Base-by-base conservation (phyloP, 805 yeast genomes). In the Saturnispora mendoncae region DNA sequence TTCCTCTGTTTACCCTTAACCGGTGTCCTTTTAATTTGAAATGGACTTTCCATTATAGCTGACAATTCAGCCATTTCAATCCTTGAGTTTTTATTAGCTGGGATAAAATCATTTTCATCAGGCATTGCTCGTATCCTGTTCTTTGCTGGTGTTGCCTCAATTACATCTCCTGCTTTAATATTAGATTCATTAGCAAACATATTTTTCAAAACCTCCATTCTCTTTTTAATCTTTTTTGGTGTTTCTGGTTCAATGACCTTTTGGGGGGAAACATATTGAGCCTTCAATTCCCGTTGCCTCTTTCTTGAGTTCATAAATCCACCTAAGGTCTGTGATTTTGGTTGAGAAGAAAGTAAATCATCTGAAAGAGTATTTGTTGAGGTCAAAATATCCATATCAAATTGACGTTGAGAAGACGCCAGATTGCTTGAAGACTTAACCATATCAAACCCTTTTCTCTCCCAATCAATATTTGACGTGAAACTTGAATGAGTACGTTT, bases 391-490 rank as follows among this genome's bases (percentile, higher is more conserved):
- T 30, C 39, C 13, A 29, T 26, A 17, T 35, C 43, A 15, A 12
- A 9, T 18, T 24, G 32, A 3, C 20, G n/a, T n/a, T 31, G 31
- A 13, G 27, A 24, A 18, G 24, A 7, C 19, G 19, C 5, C 4
- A 41, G 23, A 12, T 26, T 34, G 12, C 24, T 33, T 0, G 57
- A 45, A 12, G 47, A 46, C 33, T 50, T 51, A 5, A 51, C 47
- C 64, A 61, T 60, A 32, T 56, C 61, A 44, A 61, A 61, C 4
- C 62, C 57, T 40, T 58, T 61, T 34, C 50, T 54, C 3, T 56
- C 54, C 15, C 57, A 36, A 31, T 55, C 58, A 6, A 39, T 34
- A 12, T 44, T 46, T 2, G 56, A 43, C 17, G 17, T 29, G 30
- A 53, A 34, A 24, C 48, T 49, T 14, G 64, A 57, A 9, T 54